Base-by-base conservation (phyloP, 2,329 filamentous ascomycete genomes). In the Dendryphion nanum region DNA sequence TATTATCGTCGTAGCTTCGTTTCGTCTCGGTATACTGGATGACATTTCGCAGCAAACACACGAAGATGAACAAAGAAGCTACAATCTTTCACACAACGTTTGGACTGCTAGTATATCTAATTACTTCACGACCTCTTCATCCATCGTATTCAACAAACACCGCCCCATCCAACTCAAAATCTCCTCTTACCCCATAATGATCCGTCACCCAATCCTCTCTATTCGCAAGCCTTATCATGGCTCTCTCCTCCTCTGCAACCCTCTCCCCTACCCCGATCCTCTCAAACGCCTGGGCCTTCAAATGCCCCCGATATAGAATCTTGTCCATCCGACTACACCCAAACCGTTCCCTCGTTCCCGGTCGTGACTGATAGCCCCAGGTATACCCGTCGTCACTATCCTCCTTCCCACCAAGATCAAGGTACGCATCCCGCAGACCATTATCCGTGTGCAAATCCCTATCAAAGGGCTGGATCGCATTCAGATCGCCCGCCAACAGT, bases 381-480 rank as follows among this genome's bases (percentile, higher is more conserved):
- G 78, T 81, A 48, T 72, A 77, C 0, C 75, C 76, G 7, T 70
- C 66, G 3, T 74, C 70, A n/a, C 61, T 66, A 29, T 72, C 71
- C 41, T 79, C 77, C 24, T 60, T 36, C 0, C 75, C 76, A 0
- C 76, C 76, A 3, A 70, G 63, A 39, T 71, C 67, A 3, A 81
- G 63, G 45, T 73, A 81, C 0, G 74, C 71, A 47, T 81, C 78
- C 21, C 67, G 63, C 2, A 81, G 68, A 0, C 53, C 46, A 38
- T 77, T 76, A 0, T 76, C 70, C 0, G 50, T 47, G 37, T 75
- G 75, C 6, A 79, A 53, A 1, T 62, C 67, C 6, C 55, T 51
- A 50, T 81, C 78, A 37, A 77, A 78, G 0, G 67, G 67, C 44
- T 79, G 67, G 20, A 81, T 78, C 16, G 78, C 76, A 44, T 82